Base-by-base conservation (phyloP, 139 green algal species). In the Picochlorum sp. region DNA sequence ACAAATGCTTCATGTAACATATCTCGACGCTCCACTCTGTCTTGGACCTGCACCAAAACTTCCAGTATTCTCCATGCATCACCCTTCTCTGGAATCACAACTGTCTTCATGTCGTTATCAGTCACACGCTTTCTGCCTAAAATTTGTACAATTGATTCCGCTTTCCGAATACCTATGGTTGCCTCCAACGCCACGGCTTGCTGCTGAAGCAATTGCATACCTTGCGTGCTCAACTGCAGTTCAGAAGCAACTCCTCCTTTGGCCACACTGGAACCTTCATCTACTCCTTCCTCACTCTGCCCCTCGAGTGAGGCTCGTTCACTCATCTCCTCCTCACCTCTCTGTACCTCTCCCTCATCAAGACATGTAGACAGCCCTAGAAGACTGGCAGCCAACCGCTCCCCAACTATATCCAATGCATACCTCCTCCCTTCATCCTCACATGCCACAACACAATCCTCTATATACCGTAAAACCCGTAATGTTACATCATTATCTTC, bases 1-100 rank as follows among this genome's bases (percentile, higher is more conserved):
- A 60, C 61, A 60, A 81, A 81, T 15, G 74, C 74, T 24, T 81
- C 74, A 4, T 74, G 65, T 56, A 81, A 51, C 54, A 81, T 41
- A 49, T 63, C 74, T 2, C 64, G 54, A 4, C 74, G 44, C 16
- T 71, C 26, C n/a, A 32, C 62, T 1, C 59, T 45, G 18, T 70
- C 58, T 16, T 61, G 21, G 18, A 81, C 49, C 3, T 24, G 50
- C 20, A 82, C 14, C 38, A 82, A 66, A 15, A 81, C 58, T 20
- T 82, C 66, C 47, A 82, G 45, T 47, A 82, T 82, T 30, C 75
- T 56, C 13, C 61, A 56, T 32, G 65, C 58, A 1, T 44, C 50
- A 23, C 73, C 58, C 4, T 37, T 49, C 11, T 64, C 49, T 23
- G 26, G 28, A 44, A 64, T 24, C 18, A 13, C 23, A 47, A 51